Percentiles rank a stretch among this genome's conserved stretches.
phyloP scores from a whole-genome alignment of 2,329 filamentous ascomycete species.

The Cercospora citrullina region DNA sequence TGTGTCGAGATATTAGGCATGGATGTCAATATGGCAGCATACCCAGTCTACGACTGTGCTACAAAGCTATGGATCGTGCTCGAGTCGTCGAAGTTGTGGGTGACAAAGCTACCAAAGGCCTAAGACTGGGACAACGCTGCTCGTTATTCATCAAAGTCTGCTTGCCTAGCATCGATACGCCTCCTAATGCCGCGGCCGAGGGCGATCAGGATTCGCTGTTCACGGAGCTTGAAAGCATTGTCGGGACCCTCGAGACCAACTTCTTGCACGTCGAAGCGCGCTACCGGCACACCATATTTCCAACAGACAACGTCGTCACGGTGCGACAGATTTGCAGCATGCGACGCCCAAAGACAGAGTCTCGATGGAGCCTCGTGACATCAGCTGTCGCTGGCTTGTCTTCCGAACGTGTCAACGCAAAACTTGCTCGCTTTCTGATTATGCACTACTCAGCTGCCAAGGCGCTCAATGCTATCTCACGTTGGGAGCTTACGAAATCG shows the following conservation, averaged over 20 bases:
- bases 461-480: constrained; percentile 31
- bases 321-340: constrained; percentile 35
- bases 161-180: constrained; percentile 26
- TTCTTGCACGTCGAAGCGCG: constrained; percentile 38
- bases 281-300: constrained; percentile 40
- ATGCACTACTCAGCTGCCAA: constrained; percentile 26
- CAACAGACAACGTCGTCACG: constrained; percentile 35
- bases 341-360: constrained; percentile 35
- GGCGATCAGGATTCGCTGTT: constrained; percentile 34
- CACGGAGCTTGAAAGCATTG: constrained; percentile 38
- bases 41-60: constrained; percentile 35
- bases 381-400: constrained; percentile 13
- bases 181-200: not conserved
- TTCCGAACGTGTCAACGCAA: constrained; percentile 21
- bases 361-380: constrained; percentile 36
- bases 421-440: constrained; percentile 28
- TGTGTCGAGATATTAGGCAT: constrained; percentile 20
- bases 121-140: constrained; percentile 30
- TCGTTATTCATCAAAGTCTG: constrained; percentile 35
- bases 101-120: constrained; percentile 33
- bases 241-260: constrained; percentile 36
- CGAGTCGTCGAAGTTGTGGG: constrained; percentile 34
- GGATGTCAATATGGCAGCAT: constrained; percentile 27
- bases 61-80: constrained; percentile 33
- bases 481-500: constrained; percentile 23